Conservation (phyloP, 2,329 filamentous ascomycete species). For the Colletotrichum theobromicola region DNA sequence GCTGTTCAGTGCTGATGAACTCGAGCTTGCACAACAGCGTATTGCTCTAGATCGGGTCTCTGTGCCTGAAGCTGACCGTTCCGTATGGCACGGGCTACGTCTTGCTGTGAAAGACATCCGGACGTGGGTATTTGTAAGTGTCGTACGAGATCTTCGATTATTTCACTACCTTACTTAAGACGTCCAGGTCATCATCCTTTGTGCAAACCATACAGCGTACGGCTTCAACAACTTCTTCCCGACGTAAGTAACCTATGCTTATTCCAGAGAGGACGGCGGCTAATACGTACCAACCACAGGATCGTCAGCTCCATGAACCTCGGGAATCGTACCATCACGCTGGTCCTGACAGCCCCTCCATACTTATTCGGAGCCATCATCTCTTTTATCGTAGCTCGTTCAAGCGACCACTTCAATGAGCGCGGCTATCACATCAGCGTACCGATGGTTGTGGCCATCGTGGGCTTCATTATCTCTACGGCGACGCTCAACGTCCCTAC, state of each 20-base stretch:
- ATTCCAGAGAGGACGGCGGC: neutral
- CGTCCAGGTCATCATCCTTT: constrained; percentile 14
- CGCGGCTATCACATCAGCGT: constrained; percentile 22
- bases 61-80: constrained; percentile 1
- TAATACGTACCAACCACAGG: neutral
- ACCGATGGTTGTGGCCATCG: constrained; percentile 46
- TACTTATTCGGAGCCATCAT: constrained; percentile 24
- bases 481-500: constrained; percentile 57
- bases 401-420: constrained; percentile 19
- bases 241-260: neutral
- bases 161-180: neutral
- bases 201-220: constrained; percentile 24
- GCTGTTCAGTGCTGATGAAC: neutral
- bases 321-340: constrained; percentile 30
- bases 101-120: constrained; percentile 25
- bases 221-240: constrained; percentile 29
- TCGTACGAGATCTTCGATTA: accelerated
- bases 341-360: constrained; percentile 31
- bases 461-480: constrained; percentile 65
- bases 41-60: constrained; percentile 24
- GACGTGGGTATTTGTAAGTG: constrained; percentile 26
- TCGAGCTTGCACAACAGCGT: constrained; percentile 9
- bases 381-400: constrained; percentile 16
- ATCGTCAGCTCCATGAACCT: constrained; percentile 34
- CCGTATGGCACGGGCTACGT: constrained; percentile 21